Conservation (phyloP, 306 rosid genomes). For the Datisca glomerata region DNA sequence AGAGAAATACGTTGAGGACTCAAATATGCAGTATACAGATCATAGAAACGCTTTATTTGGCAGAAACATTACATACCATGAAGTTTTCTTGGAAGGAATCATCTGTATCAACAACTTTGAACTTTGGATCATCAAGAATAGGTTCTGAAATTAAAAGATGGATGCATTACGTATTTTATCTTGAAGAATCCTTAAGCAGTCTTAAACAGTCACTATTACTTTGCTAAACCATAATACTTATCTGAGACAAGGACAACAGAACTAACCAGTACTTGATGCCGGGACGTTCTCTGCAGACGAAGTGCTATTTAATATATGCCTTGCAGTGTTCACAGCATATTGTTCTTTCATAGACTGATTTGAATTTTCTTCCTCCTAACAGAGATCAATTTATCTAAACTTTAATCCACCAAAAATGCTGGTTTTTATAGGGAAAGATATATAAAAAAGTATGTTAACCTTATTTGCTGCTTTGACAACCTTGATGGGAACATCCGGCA, state of each 20-base stretch:
- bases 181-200: too few species aligned
- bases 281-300: slow-evolving; percentile 24
- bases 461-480: slow-evolving; percentile 8
- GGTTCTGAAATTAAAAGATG: slow-evolving; percentile 35
- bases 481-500: slow-evolving; percentile 14
- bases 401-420: background rate
- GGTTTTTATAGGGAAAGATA: background rate
- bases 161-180: too few species aligned
- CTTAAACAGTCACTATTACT: too few species aligned
- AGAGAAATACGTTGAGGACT: too few species aligned
- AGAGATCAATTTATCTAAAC: background rate
- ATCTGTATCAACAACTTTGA: slow-evolving; percentile 27
- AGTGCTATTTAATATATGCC: slow-evolving; percentile 8
- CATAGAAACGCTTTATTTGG: too few species aligned
- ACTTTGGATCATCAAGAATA: slow-evolving; percentile 22
- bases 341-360: slow-evolving; percentile 23
- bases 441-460: background rate
- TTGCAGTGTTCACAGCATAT: slow-evolving; percentile 18
- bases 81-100: slow-evolving; percentile 42
- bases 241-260: slow-evolving; percentile 8
- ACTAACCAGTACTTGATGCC: slow-evolving; percentile 42
- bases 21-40: too few species aligned
- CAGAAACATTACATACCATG: slow-evolving; percentile 45
- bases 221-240: slow-evolving; percentile 8
- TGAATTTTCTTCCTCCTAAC: slow-evolving; percentile 33